Evolutionary conservation across 176 grass and related monocot species (phyloP).

Genomic region (Juncus inflexus): DNA sequence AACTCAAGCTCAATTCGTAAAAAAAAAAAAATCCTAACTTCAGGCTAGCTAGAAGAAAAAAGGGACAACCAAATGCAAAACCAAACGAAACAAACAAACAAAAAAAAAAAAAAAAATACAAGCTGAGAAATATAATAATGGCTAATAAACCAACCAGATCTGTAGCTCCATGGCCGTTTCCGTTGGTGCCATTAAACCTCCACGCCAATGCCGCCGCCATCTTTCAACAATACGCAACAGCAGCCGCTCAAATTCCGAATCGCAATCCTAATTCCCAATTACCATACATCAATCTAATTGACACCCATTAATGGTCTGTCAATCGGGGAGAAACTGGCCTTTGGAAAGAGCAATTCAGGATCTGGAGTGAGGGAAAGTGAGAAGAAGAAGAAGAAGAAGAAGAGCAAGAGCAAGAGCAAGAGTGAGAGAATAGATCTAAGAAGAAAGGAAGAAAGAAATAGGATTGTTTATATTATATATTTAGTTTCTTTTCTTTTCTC

Average conservation of each 20-base stretch:
- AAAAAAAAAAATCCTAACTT: conserved; percentile 13
- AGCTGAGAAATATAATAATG: conserved; percentile 23
- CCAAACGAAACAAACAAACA: not conserved
- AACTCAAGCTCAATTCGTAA: not conserved
- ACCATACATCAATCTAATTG: not conserved
- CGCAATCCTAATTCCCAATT: conserved; percentile 17
- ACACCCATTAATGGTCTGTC: conserved; percentile 4
- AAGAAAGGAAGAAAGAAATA: not conserved
- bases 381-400: not conserved
- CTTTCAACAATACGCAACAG: conserved; percentile 21
- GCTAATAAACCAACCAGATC: conserved; percentile 70
- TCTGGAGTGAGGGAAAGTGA: conserved; percentile 16
- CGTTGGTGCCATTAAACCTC: conserved; percentile 75
- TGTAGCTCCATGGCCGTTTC: conserved; percentile 45
- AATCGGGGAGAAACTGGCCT: not conserved
- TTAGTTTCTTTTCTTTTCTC: too few relatives aligned
- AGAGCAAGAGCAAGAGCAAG: not conserved
- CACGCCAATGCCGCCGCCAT: conserved; percentile 81
- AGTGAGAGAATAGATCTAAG: conserved; percentile 27
- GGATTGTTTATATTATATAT: too few relatives aligned
- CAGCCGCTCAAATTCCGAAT: conserved; percentile 1
- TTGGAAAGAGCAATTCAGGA: conserved; percentile 6
- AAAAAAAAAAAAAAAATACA: conserved; percentile 1
- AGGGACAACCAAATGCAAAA: conserved; percentile 9
- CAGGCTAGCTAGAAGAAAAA: conserved; percentile 18